phyloP scores from a whole-genome alignment of 352 stramenopile genomes.

The Pythium folliculosum region DNA sequence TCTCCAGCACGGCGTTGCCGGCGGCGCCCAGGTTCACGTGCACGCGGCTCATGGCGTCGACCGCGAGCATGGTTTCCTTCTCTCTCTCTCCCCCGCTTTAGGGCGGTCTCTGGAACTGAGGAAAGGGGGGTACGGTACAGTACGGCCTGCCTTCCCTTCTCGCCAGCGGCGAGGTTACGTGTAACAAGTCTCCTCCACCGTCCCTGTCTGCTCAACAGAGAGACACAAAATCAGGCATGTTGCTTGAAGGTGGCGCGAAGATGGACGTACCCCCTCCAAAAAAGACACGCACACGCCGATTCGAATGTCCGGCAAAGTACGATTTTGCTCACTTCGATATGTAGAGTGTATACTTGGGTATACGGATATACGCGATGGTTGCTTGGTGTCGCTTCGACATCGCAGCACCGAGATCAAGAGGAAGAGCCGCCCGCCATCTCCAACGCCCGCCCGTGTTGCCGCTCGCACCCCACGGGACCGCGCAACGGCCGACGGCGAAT shows the following conservation, averaged over 20 bases:
- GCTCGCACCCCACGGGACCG: neutral
- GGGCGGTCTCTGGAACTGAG: constrained; percentile 1
- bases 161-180: constrained; percentile 3
- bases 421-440: too few species aligned
- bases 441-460: neutral
- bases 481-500: neutral
- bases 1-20: constrained; percentile 58
- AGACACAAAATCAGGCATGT: constrained; percentile 6
- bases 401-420: neutral
- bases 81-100: constrained; percentile 6
- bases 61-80: constrained; percentile 20
- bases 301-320: neutral
- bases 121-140: neutral
- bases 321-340: neutral
- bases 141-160: neutral
- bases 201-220: constrained; percentile 29
- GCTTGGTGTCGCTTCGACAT: constrained; percentile 9
- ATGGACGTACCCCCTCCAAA: constrained; percentile 22
- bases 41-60: constrained; percentile 59
- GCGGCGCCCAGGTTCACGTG: constrained; percentile 59
- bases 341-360: neutral
- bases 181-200: neutral
- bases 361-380: neutral
- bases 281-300: neutral
- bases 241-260: constrained; percentile 20